Base-by-base conservation (phyloP, 352 stramenopile species). In the Pythium dissimile region DNA sequence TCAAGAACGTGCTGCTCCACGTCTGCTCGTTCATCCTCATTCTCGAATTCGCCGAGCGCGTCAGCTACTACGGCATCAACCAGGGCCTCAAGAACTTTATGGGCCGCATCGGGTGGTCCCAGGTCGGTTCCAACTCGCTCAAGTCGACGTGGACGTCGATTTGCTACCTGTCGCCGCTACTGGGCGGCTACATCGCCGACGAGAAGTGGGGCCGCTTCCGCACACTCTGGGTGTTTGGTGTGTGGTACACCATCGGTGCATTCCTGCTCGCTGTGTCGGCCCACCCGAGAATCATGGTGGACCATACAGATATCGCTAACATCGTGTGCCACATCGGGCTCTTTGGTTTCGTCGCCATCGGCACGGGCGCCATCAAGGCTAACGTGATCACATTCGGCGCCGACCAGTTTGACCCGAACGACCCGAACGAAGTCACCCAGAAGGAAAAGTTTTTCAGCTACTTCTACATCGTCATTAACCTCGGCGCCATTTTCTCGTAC, bases 401-500 rank as follows among this genome's bases (percentile, higher is more conserved):
- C 10, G 85, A 95, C 59, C 85, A 95, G 60, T 95, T 95, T 60
- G 82, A 95, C 64, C 81, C 83, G 24, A 87, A 89, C 42, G 83
- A 92, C 58, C 77, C 83, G 12, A 89, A 89, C 43, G 82, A 95
- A 56, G 67, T 80, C 11, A 76, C 66, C 20, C 83, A 93, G 67
- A 92, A 91, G 52, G 71, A 89, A 28, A 79, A 81, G 24, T 97
- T 95, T 50, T 97, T 97, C 69, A 89, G 73, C 61, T 97, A 91
- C 57, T 97, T 97, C 68, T 96, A 97, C 74, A 91, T 88, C 57
- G 80, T 90, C 38, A 93, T 97, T 59, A 97, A 97, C 63, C 67
- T 96, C 42, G 90, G 90, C 50, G 87, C 90, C 18, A 83, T 96
- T 56, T 89, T 97, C 48, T 94, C 87, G 38, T 97, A 96, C 69